Conservation (phyloP, 2,329 filamentous ascomycete species). For the Phyllosticta citriasiana region DNA sequence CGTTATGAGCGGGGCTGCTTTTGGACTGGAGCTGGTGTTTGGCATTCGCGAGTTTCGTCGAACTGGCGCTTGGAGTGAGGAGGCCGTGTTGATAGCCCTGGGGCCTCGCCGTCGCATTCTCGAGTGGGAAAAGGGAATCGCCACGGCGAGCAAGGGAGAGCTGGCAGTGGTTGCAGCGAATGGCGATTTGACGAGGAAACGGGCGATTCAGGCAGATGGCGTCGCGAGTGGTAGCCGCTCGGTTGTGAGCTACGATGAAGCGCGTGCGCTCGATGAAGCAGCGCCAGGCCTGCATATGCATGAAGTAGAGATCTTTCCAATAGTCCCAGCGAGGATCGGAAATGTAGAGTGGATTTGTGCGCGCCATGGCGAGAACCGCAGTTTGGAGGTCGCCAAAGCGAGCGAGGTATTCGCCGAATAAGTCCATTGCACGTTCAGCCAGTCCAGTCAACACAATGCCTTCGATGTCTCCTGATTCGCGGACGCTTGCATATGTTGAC, state of each 20-base stretch:
- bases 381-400: constrained; percentile 73
- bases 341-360: constrained; percentile 66
- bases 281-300: constrained; percentile 60
- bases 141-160: constrained; percentile 37
- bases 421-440: constrained; percentile 59
- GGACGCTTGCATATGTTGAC: constrained; percentile 48
- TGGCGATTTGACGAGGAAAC: constrained; percentile 55
- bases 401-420: constrained; percentile 65
- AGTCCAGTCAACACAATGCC: constrained; percentile 71
- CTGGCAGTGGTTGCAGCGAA: constrained; percentile 68
- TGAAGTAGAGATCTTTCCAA: constrained; percentile 67
- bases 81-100: constrained; percentile 21
- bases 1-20: constrained; percentile 11
- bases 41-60: constrained; percentile 1
- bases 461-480: constrained; percentile 61
- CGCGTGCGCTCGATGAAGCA: constrained; percentile 64
- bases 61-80: constrained; percentile 7
- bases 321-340: constrained; percentile 64
- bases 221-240: constrained; percentile 52
- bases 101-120: not conserved
- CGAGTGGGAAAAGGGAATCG: constrained; percentile 3
- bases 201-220: constrained; percentile 55
- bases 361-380: constrained; percentile 62
- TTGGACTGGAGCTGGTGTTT: constrained; percentile 8
- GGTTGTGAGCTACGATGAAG: constrained; percentile 68